phyloP scores from a whole-genome alignment of 106 monocot species.

The Allium cepa region DNA sequence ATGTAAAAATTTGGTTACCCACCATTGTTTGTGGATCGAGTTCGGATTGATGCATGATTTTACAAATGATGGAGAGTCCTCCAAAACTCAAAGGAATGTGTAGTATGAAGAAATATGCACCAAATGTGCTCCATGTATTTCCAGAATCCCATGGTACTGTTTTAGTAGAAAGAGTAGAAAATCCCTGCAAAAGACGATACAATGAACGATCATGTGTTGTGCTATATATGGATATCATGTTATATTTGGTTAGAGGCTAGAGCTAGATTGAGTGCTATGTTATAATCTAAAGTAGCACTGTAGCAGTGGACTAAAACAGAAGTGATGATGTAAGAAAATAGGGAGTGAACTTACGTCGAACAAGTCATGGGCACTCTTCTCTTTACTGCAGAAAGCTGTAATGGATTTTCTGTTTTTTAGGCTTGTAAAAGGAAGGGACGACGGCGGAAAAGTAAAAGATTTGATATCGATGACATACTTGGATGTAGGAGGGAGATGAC shows the following conservation, averaged over 20 bases:
- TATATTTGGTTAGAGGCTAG: neutral
- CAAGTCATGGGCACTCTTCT: constrained; percentile 2
- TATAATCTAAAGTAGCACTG: neutral
- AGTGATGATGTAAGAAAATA: neutral
- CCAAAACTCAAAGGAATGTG: constrained; percentile 91
- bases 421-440: neutral
- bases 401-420: neutral
- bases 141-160: constrained; percentile 50
- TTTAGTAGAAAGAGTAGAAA: constrained; percentile 42
- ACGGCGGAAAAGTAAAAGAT: neutral
- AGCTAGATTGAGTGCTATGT: neutral
- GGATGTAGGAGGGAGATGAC: neutral
- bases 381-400: neutral
- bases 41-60: constrained; percentile 33
- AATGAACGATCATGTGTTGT: neutral
- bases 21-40: constrained; percentile 71
- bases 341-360: constrained; percentile 8
- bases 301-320: neutral
- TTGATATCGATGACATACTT: neutral
- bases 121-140: constrained; percentile 64
- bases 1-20: neutral
- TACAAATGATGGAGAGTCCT: constrained; percentile 44
- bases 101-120: constrained; percentile 61
- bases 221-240: neutral
- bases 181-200: constrained; percentile 29